These are phyloP conservation scores for Rachicladosporium sp. DNA, from an alignment of 2,329 filamentous ascomycete genomes.

Conservation along the genomic window DNA sequence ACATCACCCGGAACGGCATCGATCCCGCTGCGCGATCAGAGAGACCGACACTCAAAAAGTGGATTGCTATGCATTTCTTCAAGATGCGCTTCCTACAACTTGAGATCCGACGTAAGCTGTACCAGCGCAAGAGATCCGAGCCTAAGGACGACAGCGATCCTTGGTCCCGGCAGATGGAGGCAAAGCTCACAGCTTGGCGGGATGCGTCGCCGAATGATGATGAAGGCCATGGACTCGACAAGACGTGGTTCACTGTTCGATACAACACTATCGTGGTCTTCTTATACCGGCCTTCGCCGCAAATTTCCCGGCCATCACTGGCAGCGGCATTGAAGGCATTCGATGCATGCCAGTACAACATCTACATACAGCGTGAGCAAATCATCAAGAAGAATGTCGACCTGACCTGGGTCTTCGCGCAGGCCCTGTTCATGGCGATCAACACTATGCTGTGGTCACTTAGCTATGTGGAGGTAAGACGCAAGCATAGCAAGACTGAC, in stretches of 20 bases:
- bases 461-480: slow-evolving; percentile 73
- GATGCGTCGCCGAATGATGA: slow-evolving; percentile 61
- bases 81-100: slow-evolving; percentile 80
- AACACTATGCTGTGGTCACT: slow-evolving; percentile 88
- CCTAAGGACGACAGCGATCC: slow-evolving; percentile 70
- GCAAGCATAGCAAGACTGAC: slow-evolving; percentile 58
- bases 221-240: slow-evolving; percentile 58
- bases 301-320: slow-evolving; percentile 72
- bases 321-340: slow-evolving; percentile 73
- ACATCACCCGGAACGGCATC: slow-evolving; percentile 69
- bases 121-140: slow-evolving; percentile 67
- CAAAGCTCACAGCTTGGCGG: slow-evolving; percentile 68
- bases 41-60: slow-evolving; percentile 61
- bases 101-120: slow-evolving; percentile 75
- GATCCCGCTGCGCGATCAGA: slow-evolving; percentile 40
- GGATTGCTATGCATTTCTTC: slow-evolving; percentile 83
- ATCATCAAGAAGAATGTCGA: slow-evolving; percentile 66
- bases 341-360: slow-evolving; percentile 69
- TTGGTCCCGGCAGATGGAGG: slow-evolving; percentile 74
- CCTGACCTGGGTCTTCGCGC: slow-evolving; percentile 85
- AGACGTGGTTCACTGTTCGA: slow-evolving; percentile 49
- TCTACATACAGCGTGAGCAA: slow-evolving; percentile 68
- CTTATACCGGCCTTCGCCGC: slow-evolving; percentile 80
- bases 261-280: slow-evolving; percentile 84
- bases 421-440: slow-evolving; percentile 80